Evolutionary conservation across 2,329 filamentous ascomycete species (phyloP).

Genomic region (Verruconis gallopava): DNA sequence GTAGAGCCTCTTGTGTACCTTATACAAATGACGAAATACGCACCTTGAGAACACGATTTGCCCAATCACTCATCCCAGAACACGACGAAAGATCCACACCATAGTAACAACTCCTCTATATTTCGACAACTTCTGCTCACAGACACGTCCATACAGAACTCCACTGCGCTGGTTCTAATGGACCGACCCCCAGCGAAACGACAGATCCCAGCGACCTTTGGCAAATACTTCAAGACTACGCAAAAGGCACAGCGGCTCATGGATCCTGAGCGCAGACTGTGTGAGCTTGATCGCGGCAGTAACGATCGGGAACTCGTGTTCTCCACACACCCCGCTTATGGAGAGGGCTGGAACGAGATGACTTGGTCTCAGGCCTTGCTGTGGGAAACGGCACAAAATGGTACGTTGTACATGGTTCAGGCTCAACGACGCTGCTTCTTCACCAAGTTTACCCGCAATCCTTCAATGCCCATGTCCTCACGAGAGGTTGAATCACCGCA

Average conservation of each 20-base stretch:
- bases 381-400: not conserved
- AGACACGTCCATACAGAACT: too few species aligned
- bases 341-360: not conserved
- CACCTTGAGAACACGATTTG: not conserved
- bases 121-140: too few species aligned
- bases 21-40: too few species aligned
- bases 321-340: not conserved
- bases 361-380: not conserved
- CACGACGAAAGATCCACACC: not conserved
- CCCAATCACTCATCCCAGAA: not conserved
- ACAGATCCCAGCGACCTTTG: not conserved
- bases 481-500: too few species aligned
- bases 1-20: too few species aligned
- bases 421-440: too few species aligned
- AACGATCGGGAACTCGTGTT: not conserved
- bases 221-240: conserved; percentile 8
- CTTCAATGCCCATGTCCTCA: too few species aligned
- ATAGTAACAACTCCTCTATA: too few species aligned
- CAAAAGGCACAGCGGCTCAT: conserved; percentile 4
- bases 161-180: not conserved
- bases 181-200: not conserved
- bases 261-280: conserved; percentile 2
- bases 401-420: too few species aligned
- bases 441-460: too few species aligned
- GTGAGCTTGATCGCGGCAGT: conserved; percentile 1